Evolutionary conservation across 2,329 filamentous ascomycete genomes (phyloP).

Genomic region (Penicillium hordei): DNA sequence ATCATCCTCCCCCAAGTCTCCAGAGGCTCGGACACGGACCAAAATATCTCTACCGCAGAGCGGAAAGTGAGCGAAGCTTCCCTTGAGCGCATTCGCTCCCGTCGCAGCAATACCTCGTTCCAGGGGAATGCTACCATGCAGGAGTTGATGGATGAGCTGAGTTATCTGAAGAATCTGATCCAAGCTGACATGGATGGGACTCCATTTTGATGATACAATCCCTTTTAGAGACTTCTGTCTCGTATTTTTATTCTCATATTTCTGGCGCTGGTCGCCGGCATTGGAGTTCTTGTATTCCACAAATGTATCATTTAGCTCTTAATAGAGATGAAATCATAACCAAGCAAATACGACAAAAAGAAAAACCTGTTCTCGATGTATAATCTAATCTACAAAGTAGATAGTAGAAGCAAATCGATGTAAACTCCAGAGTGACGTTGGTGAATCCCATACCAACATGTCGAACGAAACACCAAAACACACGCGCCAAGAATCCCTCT

Average conservation of each 20-base stretch:
- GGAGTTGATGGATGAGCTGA: conserved; percentile 53
- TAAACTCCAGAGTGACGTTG: not conserved
- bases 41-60: not conserved
- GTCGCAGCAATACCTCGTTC: conserved; percentile 23
- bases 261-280: conserved; percentile 20
- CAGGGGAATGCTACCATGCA: conserved; percentile 44
- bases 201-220: conserved; percentile 15
- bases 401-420: not conserved
- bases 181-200: conserved; percentile 32
- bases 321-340: conserved; percentile 1
- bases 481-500: conserved; percentile 25
- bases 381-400: not conserved
- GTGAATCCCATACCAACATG: not conserved
- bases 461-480: conserved; percentile 1
- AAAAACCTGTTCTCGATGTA: not conserved
- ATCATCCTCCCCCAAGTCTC: conserved; percentile 23
- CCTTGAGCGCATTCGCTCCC: conserved; percentile 10
- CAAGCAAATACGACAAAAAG: not conserved
- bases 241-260: not conserved
- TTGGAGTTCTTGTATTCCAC: conserved; percentile 1
- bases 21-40: conserved; percentile 1
- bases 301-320: conserved; percentile 8
- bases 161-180: conserved; percentile 52
- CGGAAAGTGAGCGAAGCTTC: conserved; percentile 8
- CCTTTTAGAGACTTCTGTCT: not conserved